Evolutionary conservation across 768 basidiomycete genomes (phyloP), one percentile per base, ranked within the genome.

Genomic region (Mycena amicta): DNA sequence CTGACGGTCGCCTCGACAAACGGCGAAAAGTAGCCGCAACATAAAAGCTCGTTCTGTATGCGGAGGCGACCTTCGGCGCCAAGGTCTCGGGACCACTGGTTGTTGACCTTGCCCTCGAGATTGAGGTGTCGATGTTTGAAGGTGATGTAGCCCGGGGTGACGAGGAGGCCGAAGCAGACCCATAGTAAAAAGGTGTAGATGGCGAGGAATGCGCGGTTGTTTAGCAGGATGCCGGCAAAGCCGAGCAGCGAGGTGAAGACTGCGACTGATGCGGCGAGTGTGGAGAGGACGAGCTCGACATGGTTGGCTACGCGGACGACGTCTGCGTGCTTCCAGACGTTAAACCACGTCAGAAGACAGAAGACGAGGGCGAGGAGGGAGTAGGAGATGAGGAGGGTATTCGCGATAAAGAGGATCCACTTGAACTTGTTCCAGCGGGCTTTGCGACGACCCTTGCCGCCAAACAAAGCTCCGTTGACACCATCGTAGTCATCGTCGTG

Each of bases 201-300:
- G 37, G 90, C 89, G 61, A 92, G 82, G 80, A 93, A 92, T 39
- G 83, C 75, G 58, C 91, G 89, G 70, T 91, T 90, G 79, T 93
- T 93, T 67, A 92, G 83, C 26, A 93, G 75, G 68, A 92, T 84
- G 28, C 91, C 91, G 23, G 90, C 80, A 82, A 86, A 91, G 50
- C 91, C 91, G 67, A 92, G 73, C 54, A 90, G 65, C 20, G 89
- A 82, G 29, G 89, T 89, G 64, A 89, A 69, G 30, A 89, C 68
- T 53, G 82, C 86, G 6, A 85, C 60, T 12, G 75, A 66, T 2
- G 87, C 84, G 2, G 87, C 89, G 46, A 86, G 67, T 20, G 90
- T 92, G 30, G 89, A 90, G 50, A 90, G 70, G 68, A 88, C 75
- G 60, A 92, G 82, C 70, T 90, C 89, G 12, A 80, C 64, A 49